A percentile compares a stretch with the other conserved stretches of the same genome.
phyloP scores from a whole-genome alignment of 2,329 filamentous ascomycete genomes.

The Rachicladosporium sp. region DNA sequence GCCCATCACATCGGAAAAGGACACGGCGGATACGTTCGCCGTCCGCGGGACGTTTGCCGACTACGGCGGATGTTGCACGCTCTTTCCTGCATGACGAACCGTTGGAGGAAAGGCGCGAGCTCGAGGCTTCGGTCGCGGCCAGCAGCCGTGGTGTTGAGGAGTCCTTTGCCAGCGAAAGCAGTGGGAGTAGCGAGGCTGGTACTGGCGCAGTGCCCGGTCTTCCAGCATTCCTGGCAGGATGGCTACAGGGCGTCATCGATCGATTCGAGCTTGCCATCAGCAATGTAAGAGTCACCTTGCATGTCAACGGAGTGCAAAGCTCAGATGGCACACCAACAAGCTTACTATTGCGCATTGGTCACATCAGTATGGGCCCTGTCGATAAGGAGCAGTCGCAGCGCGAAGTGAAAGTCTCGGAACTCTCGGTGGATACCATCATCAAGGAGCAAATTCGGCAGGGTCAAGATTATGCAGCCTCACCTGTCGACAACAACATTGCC shows the following conservation, averaged over 20 bases:
- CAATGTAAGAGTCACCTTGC: conserved; percentile 51
- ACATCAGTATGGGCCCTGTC: conserved; percentile 8
- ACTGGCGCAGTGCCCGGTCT: conserved; percentile 59
- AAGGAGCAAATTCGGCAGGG: no score
- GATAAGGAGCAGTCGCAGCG: conserved; percentile 17
- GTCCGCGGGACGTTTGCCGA: conserved; percentile 41
- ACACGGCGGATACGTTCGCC: conserved; percentile 23
- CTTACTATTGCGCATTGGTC: not conserved
- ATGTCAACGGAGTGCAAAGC: not conserved
- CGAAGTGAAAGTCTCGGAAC: not conserved
- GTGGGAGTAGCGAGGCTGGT: conserved; percentile 50
- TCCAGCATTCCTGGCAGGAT: conserved; percentile 57
- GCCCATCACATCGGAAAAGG: conserved; percentile 24
- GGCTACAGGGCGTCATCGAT: conserved; percentile 63
- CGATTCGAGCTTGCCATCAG: conserved; percentile 55
- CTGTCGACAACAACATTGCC: no score
- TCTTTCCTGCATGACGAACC: conserved; percentile 68
- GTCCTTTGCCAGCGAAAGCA: conserved; percentile 42
- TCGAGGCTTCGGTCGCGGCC: conserved; percentile 56
- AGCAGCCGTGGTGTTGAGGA: conserved; percentile 45
- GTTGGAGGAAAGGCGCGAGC: conserved; percentile 48
- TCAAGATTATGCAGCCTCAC: no score
- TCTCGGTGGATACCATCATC: no score
- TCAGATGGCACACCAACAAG: not conserved
- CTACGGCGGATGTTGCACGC: conserved; percentile 59